Base-by-base conservation (phyloP, 352 stramenopile species). In the Phytopythium aichiense region DNA sequence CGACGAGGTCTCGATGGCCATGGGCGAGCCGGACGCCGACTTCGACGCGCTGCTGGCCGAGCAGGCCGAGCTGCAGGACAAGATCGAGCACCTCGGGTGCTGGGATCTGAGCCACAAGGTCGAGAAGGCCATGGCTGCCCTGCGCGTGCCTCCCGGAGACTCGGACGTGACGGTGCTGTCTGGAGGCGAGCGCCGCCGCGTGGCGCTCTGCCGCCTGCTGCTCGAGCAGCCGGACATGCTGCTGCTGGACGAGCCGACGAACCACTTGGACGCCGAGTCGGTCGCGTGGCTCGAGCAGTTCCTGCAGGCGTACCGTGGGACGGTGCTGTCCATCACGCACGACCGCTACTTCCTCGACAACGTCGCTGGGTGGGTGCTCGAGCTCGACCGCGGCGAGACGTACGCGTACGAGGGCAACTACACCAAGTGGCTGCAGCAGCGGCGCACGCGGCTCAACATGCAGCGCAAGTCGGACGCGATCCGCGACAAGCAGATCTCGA, bases 341-440 rank as follows among this genome's bases (percentile, higher is more conserved):
- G 97, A 99, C 72, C 84, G 97, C 23, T 99, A 99, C 75, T 99
- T 99, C 69, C 65, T 99, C 30, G 96, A 99, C 67, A 98, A 99
- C 67, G 96, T 99, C 7, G 94, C 94, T 9, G 82, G 94, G 28
- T 99, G 97, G 95, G 98, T 99, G 63, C 73, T 99, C 4, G 96
- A 99, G 69, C 79, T 99, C 2, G 96, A 99, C 72, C 84, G 94
- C 54, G 96, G 97, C 22, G 79, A 98, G 65, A 98, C 94, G n/a
- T 97, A 98, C 74, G 95, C 95, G 42, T 98, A 98, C 77, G 92
- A 99, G 77, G 97, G 97, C 38, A 99, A 99, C 74, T 99, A 99
- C 79, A 96, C 90, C n/a, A 77, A 88, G 58, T 99, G 96, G 92
- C 80, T 99, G 16, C 89, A 97, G 55, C 87, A 96, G 56, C 98